Evolutionary conservation across 2,329 filamentous ascomycete genomes (phyloP).

Genomic region (Epichloe glyceriae): DNA sequence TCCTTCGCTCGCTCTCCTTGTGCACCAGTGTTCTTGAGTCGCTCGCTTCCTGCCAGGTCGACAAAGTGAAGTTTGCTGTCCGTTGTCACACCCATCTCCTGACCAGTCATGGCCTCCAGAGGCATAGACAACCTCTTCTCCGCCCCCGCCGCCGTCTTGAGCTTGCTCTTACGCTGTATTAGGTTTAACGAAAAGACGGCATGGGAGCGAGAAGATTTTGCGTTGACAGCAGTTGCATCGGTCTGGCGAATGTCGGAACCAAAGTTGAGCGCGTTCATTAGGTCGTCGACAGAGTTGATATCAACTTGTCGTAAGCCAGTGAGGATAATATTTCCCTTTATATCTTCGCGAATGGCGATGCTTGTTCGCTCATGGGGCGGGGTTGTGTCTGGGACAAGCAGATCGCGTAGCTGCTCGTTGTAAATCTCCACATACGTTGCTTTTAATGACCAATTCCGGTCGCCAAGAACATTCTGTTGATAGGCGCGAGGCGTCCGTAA

Average conservation of each 20-base stretch:
- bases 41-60: conserved; percentile 90
- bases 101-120: conserved; percentile 59
- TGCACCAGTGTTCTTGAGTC: conserved; percentile 91
- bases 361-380: conserved; percentile 56
- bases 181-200: conserved; percentile 94
- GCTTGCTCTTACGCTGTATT: conserved; percentile 63
- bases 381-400: conserved; percentile 66
- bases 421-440: conserved; percentile 97
- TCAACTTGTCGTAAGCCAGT: conserved; percentile 80
- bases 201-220: conserved; percentile 92
- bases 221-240: conserved; percentile 93
- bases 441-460: conserved; percentile 81
- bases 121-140: conserved; percentile 86
- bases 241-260: conserved; percentile 92
- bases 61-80: conserved; percentile 99
- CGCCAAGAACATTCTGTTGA: conserved; percentile 34
- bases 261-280: conserved; percentile 79
- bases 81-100: conserved; percentile 60
- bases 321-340: conserved; percentile 85
- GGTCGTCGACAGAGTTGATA: conserved; percentile 82
- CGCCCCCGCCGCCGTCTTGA: conserved; percentile 36
- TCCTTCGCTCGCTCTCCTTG: conserved; percentile 90
- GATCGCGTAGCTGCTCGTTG: conserved; percentile 87
- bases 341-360: conserved; percentile 89
- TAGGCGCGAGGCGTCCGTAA: conserved; percentile 71